Conservation (phyloP, 2,329 filamentous ascomycete species). For the Nigrograna mackinnonii region DNA sequence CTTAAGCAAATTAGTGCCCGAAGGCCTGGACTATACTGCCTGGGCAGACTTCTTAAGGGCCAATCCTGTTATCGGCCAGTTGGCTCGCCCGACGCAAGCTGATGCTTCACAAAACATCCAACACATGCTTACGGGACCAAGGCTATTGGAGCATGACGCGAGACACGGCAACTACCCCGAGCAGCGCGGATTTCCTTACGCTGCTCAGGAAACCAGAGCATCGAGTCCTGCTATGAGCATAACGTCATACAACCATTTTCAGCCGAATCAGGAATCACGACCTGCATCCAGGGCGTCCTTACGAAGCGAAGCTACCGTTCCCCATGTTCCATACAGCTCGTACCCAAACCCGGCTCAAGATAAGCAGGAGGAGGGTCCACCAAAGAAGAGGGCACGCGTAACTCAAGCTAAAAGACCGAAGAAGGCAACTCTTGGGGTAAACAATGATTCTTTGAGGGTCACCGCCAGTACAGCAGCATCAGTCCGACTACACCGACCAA, state of each 20-base stretch:
- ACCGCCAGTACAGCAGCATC: constrained; percentile 89
- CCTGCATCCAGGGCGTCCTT: constrained; percentile 45
- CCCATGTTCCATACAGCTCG: constrained; percentile 19
- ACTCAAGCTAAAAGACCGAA: constrained; percentile 74
- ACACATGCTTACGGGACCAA: constrained; percentile 39
- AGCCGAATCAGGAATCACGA: constrained; percentile 34
- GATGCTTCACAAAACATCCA: constrained; percentile 23
- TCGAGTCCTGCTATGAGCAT: constrained; percentile 50
- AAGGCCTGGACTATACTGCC: constrained; percentile 70
- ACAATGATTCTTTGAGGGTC: constrained; percentile 81
- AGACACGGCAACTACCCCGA: constrained; percentile 32
- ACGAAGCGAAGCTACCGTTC: constrained; percentile 29
- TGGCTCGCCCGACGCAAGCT: constrained; percentile 22
- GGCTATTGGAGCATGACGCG: constrained; percentile 25
- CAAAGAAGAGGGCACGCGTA: constrained; percentile 79
- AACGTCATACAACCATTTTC: constrained; percentile 39
- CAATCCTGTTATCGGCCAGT: constrained; percentile 56
- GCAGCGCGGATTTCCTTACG: constrained; percentile 26
- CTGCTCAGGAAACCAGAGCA: constrained; percentile 42
- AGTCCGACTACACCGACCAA: constrained; percentile 79
- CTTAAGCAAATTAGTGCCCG: constrained; percentile 60
- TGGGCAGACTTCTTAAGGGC: constrained; percentile 79
- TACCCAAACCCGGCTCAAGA: constrained; percentile 19
- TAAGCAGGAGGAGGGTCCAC: constrained; percentile 55
- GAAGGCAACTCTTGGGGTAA: constrained; percentile 71